Base-by-base conservation (phyloP, 441 rosid genomes). In the Monsonia emarginata region DNA sequence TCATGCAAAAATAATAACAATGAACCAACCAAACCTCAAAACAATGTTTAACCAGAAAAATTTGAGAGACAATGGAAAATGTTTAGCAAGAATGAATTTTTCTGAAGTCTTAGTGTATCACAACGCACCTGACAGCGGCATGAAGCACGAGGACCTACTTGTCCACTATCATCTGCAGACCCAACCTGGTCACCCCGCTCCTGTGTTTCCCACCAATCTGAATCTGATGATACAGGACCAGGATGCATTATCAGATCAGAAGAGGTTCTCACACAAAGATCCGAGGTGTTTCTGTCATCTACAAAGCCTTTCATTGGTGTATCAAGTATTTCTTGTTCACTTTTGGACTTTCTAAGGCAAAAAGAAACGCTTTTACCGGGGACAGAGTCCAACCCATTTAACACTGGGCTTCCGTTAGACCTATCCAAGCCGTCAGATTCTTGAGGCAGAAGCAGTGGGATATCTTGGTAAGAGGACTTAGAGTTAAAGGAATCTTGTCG, bases 151-250 rank as follows among this genome's bases (percentile, higher is more conserved):
- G 97, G 97, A 75, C 98, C 98, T 27, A 90, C 94, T 84, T 91
- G 91, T 75, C 96, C 96, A 69, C 75, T 71, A 67, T 85, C 91
- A 80, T 88, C 86, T 57, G 72, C 71, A 54, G 72, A 81, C 72
- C 83, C 83, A 74, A 76, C 76, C 73, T 83, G 97, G 73, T 86
- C 86, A 73, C 81, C 84, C 71, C 86, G 80, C 75, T 95, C 99
- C 69, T 84, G 90, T 65, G 81, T 77, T 81, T 88, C 97, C 97
- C 97, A 91, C 97, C 98, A 95, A 64, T 88, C 98, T 64, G 71
- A 66, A 78, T 83, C 88, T 13, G 74, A 76, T 66, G 74, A 31
- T 76, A 71, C 79, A 21, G 67, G 68, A 38, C 71, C 75, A 70
- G 76, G 79, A 73, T 78, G 81, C 22, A 66, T 59, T 61, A 65